Percentiles rank a stretch among this genome's conserved stretches.
phyloP scores from a whole-genome alignment of 148 eudicot species.

The Camellia granthamiana region DNA sequence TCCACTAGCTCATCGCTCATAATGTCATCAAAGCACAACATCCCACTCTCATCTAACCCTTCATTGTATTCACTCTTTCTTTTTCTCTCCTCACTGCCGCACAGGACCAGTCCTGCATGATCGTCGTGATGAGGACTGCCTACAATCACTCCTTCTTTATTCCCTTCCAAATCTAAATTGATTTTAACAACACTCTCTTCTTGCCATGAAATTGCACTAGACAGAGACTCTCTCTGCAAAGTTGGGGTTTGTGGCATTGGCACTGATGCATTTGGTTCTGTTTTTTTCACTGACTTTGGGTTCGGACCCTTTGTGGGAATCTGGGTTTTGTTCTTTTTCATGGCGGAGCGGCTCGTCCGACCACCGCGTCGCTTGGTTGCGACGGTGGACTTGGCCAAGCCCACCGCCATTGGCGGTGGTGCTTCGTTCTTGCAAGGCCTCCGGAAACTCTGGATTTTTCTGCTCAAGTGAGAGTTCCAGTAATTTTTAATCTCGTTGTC shows the following conservation, averaged over 20 bases:
- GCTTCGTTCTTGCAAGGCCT: constrained; percentile 10
- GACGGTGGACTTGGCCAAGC: background rate
- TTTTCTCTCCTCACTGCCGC: background rate
- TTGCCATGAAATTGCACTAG: background rate
- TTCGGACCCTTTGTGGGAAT: background rate
- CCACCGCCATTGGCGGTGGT: background rate
- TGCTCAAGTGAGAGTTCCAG: constrained; percentile 89
- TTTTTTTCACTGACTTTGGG: background rate
- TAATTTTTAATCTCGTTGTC: constrained; percentile 91
- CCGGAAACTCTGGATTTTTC: constrained; percentile 44
- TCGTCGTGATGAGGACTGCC: background rate
- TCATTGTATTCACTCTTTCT: background rate
- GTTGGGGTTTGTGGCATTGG: constrained; percentile 17
- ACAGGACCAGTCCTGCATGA: background rate
- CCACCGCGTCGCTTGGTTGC: constrained; percentile 47
- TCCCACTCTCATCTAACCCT: background rate
- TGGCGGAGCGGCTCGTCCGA: constrained; percentile 38
- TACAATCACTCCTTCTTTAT: background rate
- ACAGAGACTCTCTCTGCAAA: constrained; percentile 13
- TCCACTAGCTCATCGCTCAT: constrained; percentile 12
- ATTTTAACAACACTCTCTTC: constrained; percentile 18
- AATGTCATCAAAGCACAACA: constrained; percentile 21
- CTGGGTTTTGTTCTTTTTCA: constrained; percentile 41
- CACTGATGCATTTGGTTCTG: background rate
- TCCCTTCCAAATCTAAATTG: background rate